Evolutionary conservation across 768 basidiomycete genomes (phyloP), one percentile per base, ranked within the genome.

Genomic region (Rhodotorula kratochvilovae): DNA sequence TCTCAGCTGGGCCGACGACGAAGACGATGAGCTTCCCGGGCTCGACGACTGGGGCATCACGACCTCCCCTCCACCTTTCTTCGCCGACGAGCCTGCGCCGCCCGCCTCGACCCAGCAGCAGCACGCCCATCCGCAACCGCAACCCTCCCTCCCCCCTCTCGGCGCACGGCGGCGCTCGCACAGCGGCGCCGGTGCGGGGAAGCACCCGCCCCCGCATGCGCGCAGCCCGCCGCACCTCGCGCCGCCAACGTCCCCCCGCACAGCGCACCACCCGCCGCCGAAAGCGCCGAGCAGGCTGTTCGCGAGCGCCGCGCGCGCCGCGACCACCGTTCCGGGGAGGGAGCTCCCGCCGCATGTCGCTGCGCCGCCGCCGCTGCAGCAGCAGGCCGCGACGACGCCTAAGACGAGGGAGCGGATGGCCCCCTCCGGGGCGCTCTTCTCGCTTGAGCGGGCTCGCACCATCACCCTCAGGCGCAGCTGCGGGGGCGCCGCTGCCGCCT

Each of bases 1-100:
- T 73, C 88, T 91, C 68, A 90, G 92, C 80, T 92, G 91, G 91
- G 91, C 91, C 53, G 88, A 88, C 46, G 90, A 91, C 74, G 90
- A 92, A 27, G 90, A 92, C 72, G 85, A 86, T 70, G 87, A 85
- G 71, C 82, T 92, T 4, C 90, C 91, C 11, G 89, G 90, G 80
- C 83, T 92, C 36, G 86, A 92, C 78, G 91, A 92, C 78, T 92
- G 91, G 91, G 90, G 88, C 29, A 85, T 90, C 29, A 83, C 86
- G 13, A n/a, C 54, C 5, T 39, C 56, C 21, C 16, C 56, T 12
- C 51, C 51, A 16, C 51, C 51, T 2, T 39, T 5, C 35, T 23
- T 25, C 16, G 35, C 19, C 2, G 35, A 39, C 33, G 56, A 57
- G 25, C 19, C 16, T 7, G 54, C 56, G 56, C 11, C 55, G 55